Base-by-base conservation (phyloP, 768 basidiomycete species). In the Collybia sordida region DNA sequence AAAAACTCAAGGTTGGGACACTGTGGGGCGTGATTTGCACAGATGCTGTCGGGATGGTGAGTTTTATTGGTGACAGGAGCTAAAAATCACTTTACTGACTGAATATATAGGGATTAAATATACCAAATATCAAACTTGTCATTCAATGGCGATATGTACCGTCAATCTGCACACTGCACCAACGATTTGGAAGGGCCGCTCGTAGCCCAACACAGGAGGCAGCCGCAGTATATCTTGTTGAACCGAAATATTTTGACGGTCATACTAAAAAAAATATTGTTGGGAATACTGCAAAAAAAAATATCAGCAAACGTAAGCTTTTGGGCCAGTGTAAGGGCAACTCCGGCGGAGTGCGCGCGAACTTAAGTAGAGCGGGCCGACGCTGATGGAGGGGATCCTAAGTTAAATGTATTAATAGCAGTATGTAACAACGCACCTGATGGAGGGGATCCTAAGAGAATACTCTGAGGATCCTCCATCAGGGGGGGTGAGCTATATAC, bases 1-100 rank as follows among this genome's bases (percentile, higher is more conserved):
- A 42, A 4, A 35, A 41, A 3, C 28, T 56, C 18, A 14, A 36
- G 27, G 35, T 2, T 3, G 42, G 52, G 4, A 49, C 55, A 8
- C 12, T 59, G 3, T 58, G 52, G 50, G 59, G 57, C 8, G 15
- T 55, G 6, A 22, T 40, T 27, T 34, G 39, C 17, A 56, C 59
- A 4, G 59, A 61, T 42, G 51, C 52, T 0, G 47, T 42, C 14
- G 58, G 60, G 5, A 50, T 59, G 51, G 59, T 61, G 41, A 22
- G 41, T 54, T 14, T 27, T 41, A 12, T 28, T 28, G 12, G 40
- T 23, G 23, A 14, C 34, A 28, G 23, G 23, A n/a, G n/a, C n/a
- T 34, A 25, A 9, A 18, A n/a, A 18, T 18, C 19, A 21, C 17
- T 19, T 19, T 23, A 41, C 39, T 18, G 14, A 24, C 11, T 52